Conservation (phyloP, 2,329 filamentous ascomycete genomes). For the Aspergillus sp. region DNA sequence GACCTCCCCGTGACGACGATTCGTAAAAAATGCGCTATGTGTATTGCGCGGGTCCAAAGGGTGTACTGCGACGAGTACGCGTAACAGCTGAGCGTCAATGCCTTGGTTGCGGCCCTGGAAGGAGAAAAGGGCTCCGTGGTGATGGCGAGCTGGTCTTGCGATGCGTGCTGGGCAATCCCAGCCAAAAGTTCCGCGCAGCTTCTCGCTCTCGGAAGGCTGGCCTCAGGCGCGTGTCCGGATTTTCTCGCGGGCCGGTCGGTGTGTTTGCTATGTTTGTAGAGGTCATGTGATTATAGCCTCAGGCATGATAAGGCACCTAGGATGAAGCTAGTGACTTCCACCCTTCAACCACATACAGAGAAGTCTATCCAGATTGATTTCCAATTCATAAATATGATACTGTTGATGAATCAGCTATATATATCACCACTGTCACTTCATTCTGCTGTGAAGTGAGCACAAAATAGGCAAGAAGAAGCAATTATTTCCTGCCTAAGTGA, state of each 20-base stretch:
- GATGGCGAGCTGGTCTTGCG: constrained; percentile 12
- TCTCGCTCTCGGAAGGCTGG: neutral
- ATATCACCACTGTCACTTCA: too few species aligned
- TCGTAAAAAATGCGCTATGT: neutral
- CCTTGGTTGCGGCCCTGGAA: constrained; percentile 10
- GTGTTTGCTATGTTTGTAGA: too few species aligned
- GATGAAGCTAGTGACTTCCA: too few species aligned
- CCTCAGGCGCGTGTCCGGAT: constrained; percentile 18
- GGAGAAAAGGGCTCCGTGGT: constrained; percentile 1
- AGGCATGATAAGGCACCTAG: too few species aligned
- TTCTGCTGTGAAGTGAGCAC: too few species aligned
- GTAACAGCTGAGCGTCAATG: constrained; percentile 8
- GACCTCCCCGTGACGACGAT: constrained; percentile 5
- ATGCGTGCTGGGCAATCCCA: constrained; percentile 4
- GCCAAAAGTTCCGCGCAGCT: neutral
- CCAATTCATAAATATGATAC: too few species aligned
- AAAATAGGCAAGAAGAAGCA: too few species aligned
- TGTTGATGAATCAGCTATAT: too few species aligned
- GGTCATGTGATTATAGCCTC: too few species aligned
- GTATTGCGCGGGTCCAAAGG: constrained; percentile 4
- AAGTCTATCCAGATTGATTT: too few species aligned
- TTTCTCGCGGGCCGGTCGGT: neutral
- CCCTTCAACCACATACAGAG: too few species aligned
- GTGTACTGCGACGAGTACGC: constrained; percentile 7
- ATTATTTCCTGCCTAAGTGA: too few species aligned